Evolutionary conservation across 208 protist species (phyloP).

Genomic region (Acanthamoeba castellanii): DNA sequence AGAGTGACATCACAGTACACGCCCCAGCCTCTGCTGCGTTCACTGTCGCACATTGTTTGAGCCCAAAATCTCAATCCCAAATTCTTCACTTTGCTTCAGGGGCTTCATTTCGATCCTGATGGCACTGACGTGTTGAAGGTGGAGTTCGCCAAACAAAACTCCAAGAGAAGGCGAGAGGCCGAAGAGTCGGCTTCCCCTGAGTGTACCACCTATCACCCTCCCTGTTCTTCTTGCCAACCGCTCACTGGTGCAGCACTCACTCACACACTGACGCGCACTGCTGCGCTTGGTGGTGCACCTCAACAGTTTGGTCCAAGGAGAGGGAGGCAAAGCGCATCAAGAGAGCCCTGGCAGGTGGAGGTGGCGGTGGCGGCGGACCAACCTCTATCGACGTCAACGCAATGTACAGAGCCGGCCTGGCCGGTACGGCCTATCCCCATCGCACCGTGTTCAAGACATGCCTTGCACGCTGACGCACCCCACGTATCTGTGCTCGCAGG

Average conservation of each 20-base stretch:
- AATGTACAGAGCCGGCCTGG: not conserved
- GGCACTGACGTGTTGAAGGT: conserved; percentile 10
- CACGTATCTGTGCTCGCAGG: not conserved
- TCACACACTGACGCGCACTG: not conserved
- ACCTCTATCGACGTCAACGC: not conserved
- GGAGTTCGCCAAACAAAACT: conserved; percentile 69
- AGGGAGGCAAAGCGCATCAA: conserved; percentile 52
- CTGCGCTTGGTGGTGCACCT: not conserved
- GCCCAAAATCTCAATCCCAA: not conserved
- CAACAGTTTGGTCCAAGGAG: conserved; percentile 36
- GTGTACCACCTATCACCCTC: not conserved
- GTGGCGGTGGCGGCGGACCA: not conserved
- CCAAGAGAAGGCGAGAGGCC: conserved; percentile 31
- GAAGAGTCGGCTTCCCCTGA: conserved; percentile 37
- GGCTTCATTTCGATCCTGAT: conserved; percentile 62
- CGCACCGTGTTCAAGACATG: too few species aligned
- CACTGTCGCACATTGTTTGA: too few species aligned
- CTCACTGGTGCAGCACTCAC: not conserved
- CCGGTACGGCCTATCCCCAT: not conserved
- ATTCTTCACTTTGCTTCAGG: not conserved
- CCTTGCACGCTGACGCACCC: not conserved
- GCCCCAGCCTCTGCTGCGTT: not conserved
- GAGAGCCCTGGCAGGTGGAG: not conserved
- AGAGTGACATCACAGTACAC: not conserved
- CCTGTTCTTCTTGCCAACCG: too few species aligned